A percentile compares a stretch with the other conserved stretches of the same genome.
These are phyloP conservation scores for Malus domestica DNA, from an alignment of 306 rosid genomes.

Conservation along the genomic window ASM211411v1 NC_041799.1:11503001-11503500, in stretches of 20 bases:
- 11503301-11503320: slow-evolving; percentile 53
- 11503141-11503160: slow-evolving; percentile 25
- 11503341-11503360: slow-evolving; percentile 49
- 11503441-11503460: slow-evolving; percentile 71
- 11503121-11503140: slow-evolving; percentile 64
- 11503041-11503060: slow-evolving; percentile 25
- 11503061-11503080: slow-evolving; percentile 29
- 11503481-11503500: slow-evolving; percentile 52
- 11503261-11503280: slow-evolving; percentile 78
- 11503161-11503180: slow-evolving; percentile 27
- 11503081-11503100: slow-evolving; percentile 16
- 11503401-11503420: slow-evolving; percentile 45
- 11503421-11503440: slow-evolving; percentile 60
- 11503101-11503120: slow-evolving; percentile 53
- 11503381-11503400: slow-evolving; percentile 46
- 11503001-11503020: slow-evolving; percentile 16
- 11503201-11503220: slow-evolving; percentile 68
- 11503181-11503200: slow-evolving; percentile 43
- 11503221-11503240: slow-evolving; percentile 41
- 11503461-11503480: slow-evolving; percentile 59
- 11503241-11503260: slow-evolving; percentile 64
- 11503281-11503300: slow-evolving; percentile 72
- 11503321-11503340: slow-evolving; percentile 61
- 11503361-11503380: slow-evolving; percentile 56
- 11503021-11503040: slow-evolving; percentile 22